Evolutionary conservation across 306 rosid species (phyloP).

Genomic region (Purshia tridentata): DNA sequence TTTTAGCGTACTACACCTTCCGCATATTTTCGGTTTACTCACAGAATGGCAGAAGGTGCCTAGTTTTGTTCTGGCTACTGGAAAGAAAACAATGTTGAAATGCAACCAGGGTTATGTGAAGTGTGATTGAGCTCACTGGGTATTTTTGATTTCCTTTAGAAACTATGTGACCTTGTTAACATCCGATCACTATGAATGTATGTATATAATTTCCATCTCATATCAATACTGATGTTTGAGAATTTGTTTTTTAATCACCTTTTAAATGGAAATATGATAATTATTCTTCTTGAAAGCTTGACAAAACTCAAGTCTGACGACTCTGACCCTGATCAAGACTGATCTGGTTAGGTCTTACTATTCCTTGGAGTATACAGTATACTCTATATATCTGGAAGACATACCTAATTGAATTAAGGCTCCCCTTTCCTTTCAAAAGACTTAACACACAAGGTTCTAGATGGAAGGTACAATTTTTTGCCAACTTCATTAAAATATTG

Average conservation of each 20-base stretch:
- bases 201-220: background rate
- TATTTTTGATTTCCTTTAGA: background rate
- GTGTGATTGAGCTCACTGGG: constrained; percentile 3
- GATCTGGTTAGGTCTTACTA: background rate
- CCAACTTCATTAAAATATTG: background rate
- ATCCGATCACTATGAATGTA: background rate
- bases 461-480: background rate
- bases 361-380: no score
- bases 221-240: no score
- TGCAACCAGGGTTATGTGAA: background rate
- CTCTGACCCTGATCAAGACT: background rate
- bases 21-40: background rate
- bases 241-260: no score
- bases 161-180: background rate
- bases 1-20: background rate
- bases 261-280: no score
- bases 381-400: background rate
- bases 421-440: background rate
- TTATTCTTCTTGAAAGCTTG: no score
- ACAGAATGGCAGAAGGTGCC: background rate
- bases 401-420: background rate
- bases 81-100: background rate
- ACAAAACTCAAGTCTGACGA: no score
- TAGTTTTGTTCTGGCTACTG: background rate
- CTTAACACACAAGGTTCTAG: background rate